Evolutionary conservation across 306 rosid species (phyloP).

Genomic region (Pterocarpus macrocarpus): DNA sequence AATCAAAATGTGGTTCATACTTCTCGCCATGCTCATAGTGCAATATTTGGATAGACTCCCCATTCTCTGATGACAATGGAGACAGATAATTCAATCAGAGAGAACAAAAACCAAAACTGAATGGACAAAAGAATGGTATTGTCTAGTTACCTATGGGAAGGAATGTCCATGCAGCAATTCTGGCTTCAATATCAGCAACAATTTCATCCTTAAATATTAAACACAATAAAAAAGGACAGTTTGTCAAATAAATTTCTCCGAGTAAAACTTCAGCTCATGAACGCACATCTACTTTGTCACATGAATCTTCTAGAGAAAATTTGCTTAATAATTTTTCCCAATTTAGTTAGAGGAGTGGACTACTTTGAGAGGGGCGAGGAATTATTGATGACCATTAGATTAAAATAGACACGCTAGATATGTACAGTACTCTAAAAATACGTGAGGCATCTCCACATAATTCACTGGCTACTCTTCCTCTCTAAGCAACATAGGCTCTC

Average conservation of each 20-base stretch:
- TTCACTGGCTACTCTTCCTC: slow-evolving; percentile 3
- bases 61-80: slow-evolving; percentile 71
- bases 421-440: slow-evolving; percentile 7
- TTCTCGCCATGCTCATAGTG: slow-evolving; percentile 91
- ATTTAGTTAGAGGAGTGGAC: background rate
- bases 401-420: background rate
- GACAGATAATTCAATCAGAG: slow-evolving; percentile 5
- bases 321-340: background rate
- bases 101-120: slow-evolving; percentile 14
- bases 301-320: slow-evolving; percentile 21
- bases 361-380: slow-evolving; percentile 10
- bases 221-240: background rate
- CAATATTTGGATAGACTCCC: slow-evolving; percentile 86
- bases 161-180: slow-evolving; percentile 93
- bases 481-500: background rate
- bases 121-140: slow-evolving; percentile 12
- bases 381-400: slow-evolving; percentile 7
- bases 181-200: slow-evolving; percentile 73
- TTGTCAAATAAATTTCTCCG: slow-evolving; percentile 21
- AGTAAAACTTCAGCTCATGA: slow-evolving; percentile 19
- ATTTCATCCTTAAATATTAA: slow-evolving; percentile 73
- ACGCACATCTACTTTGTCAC: slow-evolving; percentile 9
- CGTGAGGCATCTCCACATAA: background rate
- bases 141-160: slow-evolving; percentile 73
- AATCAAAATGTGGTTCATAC: slow-evolving; percentile 92